These are phyloP conservation scores for Salix exigua DNA, from an alignment of 345 rosid species.

Conservation along the genomic window DNA sequence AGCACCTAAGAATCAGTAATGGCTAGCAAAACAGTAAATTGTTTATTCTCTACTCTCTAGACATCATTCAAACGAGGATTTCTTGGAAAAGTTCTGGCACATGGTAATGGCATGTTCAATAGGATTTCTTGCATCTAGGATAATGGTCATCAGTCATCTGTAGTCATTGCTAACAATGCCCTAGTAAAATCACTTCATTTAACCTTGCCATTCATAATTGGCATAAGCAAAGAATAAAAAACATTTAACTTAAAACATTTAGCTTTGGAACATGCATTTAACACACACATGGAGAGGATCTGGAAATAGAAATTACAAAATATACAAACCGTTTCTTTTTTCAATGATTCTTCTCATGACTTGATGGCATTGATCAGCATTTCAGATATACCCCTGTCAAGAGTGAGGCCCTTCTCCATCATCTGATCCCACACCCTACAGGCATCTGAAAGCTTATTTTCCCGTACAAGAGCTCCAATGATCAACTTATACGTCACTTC, in stretches of 20 bases:
- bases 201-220: not conserved
- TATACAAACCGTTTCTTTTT: slow-evolving; percentile 27
- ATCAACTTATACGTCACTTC: slow-evolving; percentile 78
- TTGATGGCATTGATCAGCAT: slow-evolving; percentile 51
- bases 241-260: too few species aligned
- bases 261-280: too few species aligned
- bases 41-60: not conserved
- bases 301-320: not conserved
- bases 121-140: not conserved
- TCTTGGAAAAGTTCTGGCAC: not conserved
- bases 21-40: not conserved
- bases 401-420: slow-evolving; percentile 97
- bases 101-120: not conserved
- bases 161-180: not conserved
- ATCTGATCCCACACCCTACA: slow-evolving; percentile 89
- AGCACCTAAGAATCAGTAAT: not conserved
- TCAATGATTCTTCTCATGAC: slow-evolving; percentile 27
- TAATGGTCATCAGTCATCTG: not conserved
- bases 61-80: not conserved
- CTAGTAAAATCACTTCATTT: not conserved
- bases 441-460: slow-evolving; percentile 55
- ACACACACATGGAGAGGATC: not conserved
- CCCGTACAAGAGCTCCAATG: slow-evolving; percentile 68
- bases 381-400: slow-evolving; percentile 70
- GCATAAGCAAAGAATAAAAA: too few species aligned